phyloP scores from a whole-genome alignment of 2,329 filamentous ascomycete genomes.

The Ciborinia camelliae region DNA sequence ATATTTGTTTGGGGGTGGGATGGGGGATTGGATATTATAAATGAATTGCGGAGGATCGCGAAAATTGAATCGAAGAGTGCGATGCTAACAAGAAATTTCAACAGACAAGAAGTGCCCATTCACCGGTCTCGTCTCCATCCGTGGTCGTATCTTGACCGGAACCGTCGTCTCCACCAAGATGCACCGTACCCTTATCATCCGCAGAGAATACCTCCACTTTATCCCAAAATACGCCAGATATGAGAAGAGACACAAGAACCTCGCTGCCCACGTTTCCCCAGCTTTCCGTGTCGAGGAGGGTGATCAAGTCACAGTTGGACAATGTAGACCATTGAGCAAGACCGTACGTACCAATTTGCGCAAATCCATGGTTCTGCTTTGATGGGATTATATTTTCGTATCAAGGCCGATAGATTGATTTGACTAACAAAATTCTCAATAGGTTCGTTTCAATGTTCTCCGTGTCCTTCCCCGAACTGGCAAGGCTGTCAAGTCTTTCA shows the following conservation, averaged over 20 bases:
- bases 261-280: slow-evolving; percentile 96
- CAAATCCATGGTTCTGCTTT: background rate
- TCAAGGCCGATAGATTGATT: background rate
- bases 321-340: slow-evolving; percentile 99
- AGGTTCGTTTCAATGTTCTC: slow-evolving; percentile 99
- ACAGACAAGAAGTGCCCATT: slow-evolving; percentile 99
- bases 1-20: background rate
- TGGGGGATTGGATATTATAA: background rate
- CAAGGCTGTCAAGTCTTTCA: slow-evolving; percentile 97
- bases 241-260: slow-evolving; percentile 99
- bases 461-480: slow-evolving; percentile 96
- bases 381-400: background rate
- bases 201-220: slow-evolving; percentile 99
- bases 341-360: slow-evolving; percentile 66
- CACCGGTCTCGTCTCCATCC: slow-evolving; percentile 98
- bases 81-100: slow-evolving; percentile 27
- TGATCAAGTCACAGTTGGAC: slow-evolving; percentile 98
- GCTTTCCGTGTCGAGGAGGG: slow-evolving; percentile 99
- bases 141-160: slow-evolving; percentile 99
- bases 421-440: slow-evolving; percentile 15
- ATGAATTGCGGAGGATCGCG: background rate
- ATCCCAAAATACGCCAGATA: slow-evolving; percentile 99
- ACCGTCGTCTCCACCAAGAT: slow-evolving; percentile 99
- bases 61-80: slow-evolving; percentile 6
- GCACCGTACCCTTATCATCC: slow-evolving; percentile 99